These are phyloP conservation scores for Corynascus novoguineensis DNA, from an alignment of 495 filamentous ascomycete genomes.

Conservation along the genomic window DNA sequence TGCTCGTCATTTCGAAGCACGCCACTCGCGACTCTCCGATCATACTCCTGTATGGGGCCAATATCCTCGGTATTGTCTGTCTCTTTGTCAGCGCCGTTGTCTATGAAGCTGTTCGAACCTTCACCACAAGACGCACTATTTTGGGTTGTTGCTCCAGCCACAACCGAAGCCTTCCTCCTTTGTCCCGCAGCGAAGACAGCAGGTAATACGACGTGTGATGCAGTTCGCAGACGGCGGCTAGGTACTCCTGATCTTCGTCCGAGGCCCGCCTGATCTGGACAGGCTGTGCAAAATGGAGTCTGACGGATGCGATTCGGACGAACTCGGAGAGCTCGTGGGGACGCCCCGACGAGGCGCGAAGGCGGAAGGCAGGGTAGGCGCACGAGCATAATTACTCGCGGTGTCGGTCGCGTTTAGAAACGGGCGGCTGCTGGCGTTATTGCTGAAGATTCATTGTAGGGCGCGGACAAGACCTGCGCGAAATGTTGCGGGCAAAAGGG, in stretches of 20 bases:
- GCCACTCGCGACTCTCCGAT: conserved; percentile 65
- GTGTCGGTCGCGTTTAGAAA: not conserved
- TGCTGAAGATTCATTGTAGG: conserved; percentile 9
- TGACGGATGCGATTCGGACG: conserved; percentile 6
- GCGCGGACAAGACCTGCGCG: not conserved
- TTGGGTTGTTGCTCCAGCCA: conserved; percentile 27
- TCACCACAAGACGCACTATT: conserved; percentile 22
- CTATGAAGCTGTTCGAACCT: not conserved
- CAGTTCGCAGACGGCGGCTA: not conserved
- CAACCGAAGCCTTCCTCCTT: conserved; percentile 29
- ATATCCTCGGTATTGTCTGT: conserved; percentile 30
- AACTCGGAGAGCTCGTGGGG: conserved; percentile 3
- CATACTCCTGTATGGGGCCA: conserved; percentile 84
- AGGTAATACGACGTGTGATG: conserved; percentile 15
- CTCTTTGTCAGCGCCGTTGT: not conserved
- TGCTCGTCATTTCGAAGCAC: conserved; percentile 79
- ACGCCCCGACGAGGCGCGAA: not conserved
- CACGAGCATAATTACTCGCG: conserved; percentile 5
- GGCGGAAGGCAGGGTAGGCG: not conserved
- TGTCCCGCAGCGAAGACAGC: conserved; percentile 21
- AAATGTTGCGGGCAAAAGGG: not conserved
- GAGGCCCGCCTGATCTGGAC: not conserved
- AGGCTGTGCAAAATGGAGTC: conserved; percentile 19
- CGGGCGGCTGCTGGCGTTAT: not conserved
- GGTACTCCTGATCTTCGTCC: not conserved